A percentile compares a stretch with the other conserved stretches of the same genome.
Conservation (phyloP, 2,329 filamentous ascomycete genomes). For the Curvularia hawaiiensis region DNA sequence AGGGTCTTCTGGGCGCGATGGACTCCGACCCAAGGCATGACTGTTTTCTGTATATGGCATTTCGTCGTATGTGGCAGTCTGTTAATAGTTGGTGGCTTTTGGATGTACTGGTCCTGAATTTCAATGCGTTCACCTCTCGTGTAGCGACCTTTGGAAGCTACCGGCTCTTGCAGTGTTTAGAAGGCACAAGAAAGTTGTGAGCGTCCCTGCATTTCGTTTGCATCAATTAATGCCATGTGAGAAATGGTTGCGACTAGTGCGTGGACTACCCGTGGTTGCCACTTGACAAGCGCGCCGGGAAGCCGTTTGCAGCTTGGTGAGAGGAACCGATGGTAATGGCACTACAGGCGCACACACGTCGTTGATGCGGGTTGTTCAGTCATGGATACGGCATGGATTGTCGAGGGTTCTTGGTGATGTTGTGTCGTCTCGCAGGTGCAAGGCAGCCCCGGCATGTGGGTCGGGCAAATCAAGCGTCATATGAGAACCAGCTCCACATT, state of each 20-base stretch:
- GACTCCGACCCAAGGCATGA: background rate
- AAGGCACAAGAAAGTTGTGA: background rate
- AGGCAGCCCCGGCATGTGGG: background rate
- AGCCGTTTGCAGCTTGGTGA: background rate
- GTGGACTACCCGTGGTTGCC: conserved; percentile 5
- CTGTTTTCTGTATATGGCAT: background rate
- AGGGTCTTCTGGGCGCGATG: background rate
- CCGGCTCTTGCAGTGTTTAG: background rate
- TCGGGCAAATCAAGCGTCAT: background rate
- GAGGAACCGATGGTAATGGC: background rate
- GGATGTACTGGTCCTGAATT: background rate
- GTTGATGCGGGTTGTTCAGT: background rate
- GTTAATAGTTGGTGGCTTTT: background rate
- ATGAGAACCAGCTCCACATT: conserved; percentile 1
- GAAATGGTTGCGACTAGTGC: background rate
- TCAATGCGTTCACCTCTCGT: background rate
- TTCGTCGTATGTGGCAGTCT: background rate
- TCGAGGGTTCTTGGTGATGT: background rate
- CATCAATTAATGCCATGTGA: background rate
- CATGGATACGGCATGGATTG: background rate
- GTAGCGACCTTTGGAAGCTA: background rate
- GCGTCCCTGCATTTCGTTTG: background rate
- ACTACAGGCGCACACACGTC: background rate
- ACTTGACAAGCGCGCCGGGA: background rate
- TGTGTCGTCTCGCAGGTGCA: background rate